Evolutionary conservation across 1,284 basidiomycete species (phyloP), one percentile per base, ranked within the genome.

Genomic region (Sporisorium sorghi): DNA sequence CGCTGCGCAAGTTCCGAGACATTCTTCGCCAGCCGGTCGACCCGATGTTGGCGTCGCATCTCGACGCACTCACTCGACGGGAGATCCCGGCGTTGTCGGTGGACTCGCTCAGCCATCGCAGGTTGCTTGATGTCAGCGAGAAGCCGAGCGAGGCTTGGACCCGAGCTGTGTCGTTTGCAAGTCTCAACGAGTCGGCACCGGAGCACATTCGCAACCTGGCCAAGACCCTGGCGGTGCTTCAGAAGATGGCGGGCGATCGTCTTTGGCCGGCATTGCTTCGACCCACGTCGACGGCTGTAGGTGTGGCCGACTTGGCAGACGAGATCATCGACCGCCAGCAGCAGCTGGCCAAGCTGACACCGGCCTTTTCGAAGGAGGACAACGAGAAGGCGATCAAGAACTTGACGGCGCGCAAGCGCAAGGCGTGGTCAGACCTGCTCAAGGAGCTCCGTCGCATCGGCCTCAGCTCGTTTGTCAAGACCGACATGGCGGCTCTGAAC

Each of bases 1-100:
- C 90, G 73, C 89, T 98, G 69, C 90, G 93, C 67, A 97, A 93
- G 86, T 97, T 96, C 87, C 89, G 94, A n/a, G 91, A 93, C 50
- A 86, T 94, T 24, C 87, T 99, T 12, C 89, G 91, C 49, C 90
- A 93, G 83, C 91, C 94, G 0, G 87, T 85, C n/a, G 85, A 83
- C 24, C 81, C 77, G n/a, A 44, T 78, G 55, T 59, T 83, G 40
- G 77, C 79, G 2, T 63, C 75, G 26, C 73, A 77, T 33, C 67
- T 69, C 46, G 66, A 71, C 11, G 69, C 66, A 2, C 47, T 66
- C 24, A 68, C 66, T 8, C 58, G 73, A 19, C 67, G 65, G 23
- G 76, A 76, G 21, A 76, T 76, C 8, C 76, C 78, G 17, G 17
- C 60, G 0, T 30, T 76, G 26, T 63, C 64, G 9, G 42, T 62